These are phyloP conservation scores for Salix dunnii DNA, from an alignment of 345 rosid species.

Conservation along the genomic window DNA sequence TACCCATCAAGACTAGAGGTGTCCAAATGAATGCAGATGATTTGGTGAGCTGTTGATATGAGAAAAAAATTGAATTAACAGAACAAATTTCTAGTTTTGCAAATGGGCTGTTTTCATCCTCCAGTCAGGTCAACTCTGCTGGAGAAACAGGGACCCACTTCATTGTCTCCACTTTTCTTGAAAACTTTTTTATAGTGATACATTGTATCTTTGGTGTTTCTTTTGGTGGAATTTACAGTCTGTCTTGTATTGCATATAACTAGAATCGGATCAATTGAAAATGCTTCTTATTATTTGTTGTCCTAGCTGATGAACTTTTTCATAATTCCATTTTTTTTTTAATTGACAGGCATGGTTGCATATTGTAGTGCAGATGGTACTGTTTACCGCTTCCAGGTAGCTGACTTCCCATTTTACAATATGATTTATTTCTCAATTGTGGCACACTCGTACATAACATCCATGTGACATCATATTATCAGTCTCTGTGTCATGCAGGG, in stretches of 20 bases:
- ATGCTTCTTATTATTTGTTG: neutral
- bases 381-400: neutral
- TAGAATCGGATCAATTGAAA: neutral
- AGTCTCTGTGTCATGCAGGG: neutral
- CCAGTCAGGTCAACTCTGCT: neutral
- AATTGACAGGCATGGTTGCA: neutral
- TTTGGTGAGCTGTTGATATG: neutral
- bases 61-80: neutral
- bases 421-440: neutral
- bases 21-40: neutral
- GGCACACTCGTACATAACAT: neutral
- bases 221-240: neutral
- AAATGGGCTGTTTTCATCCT: neutral
- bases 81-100: neutral
- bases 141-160: neutral
- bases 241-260: neutral
- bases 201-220: neutral
- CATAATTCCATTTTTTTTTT: neutral
- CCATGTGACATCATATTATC: neutral
- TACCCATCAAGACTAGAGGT: neutral
- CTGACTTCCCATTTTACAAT: too few species aligned
- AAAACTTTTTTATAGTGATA: neutral
- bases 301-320: neutral
- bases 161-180: neutral
- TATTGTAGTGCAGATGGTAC: neutral